These are phyloP conservation scores for Chaetoscypha palmicola DNA, from an alignment of 2,329 filamentous ascomycete genomes.

Conservation along the genomic window DNA sequence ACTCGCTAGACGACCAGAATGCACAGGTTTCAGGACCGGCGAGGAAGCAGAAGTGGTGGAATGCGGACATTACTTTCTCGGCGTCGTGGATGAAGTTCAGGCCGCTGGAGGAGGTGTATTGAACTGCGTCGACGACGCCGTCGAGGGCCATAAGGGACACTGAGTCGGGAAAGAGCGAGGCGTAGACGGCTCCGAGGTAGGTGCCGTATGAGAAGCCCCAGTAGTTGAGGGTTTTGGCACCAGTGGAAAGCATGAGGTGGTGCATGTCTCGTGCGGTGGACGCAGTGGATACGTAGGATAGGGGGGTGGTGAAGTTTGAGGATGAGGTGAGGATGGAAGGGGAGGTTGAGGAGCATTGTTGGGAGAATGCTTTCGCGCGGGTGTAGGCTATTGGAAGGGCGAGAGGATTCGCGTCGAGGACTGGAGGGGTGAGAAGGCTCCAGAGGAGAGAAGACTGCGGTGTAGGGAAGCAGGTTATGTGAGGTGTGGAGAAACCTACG, in stretches of 20 bases:
- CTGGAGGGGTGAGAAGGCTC: constrained; percentile 37
- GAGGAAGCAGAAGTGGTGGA: constrained; percentile 24
- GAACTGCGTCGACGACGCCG: constrained; percentile 22
- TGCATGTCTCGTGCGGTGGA: constrained; percentile 13
- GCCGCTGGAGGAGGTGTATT: constrained; percentile 29
- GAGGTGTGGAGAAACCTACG: constrained; percentile 13
- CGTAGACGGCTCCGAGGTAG: constrained; percentile 38
- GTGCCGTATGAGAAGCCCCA: constrained; percentile 46
- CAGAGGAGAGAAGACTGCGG: constrained; percentile 29
- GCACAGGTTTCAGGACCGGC: constrained; percentile 29
- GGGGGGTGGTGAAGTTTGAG: neutral
- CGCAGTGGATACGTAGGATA: constrained; percentile 19
- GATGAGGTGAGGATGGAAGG: neutral
- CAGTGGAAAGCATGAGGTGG: constrained; percentile 2
- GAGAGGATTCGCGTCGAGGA: constrained; percentile 41
- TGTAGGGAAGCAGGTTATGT: constrained; percentile 10
- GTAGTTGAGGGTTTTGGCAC: constrained; percentile 19
- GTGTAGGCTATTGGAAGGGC: constrained; percentile 41
- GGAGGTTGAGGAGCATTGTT: constrained; percentile 31
- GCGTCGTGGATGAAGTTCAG: constrained; percentile 35
- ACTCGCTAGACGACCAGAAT: constrained; percentile 15
- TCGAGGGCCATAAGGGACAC: constrained; percentile 35
- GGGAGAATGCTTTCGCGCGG: constrained; percentile 36
- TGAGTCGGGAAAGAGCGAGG: constrained; percentile 36
- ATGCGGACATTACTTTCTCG: constrained; percentile 23